These are phyloP conservation scores for Globisporangium iwayamae DNA, from an alignment of 352 stramenopile genomes.

Conservation along the genomic window DNA sequence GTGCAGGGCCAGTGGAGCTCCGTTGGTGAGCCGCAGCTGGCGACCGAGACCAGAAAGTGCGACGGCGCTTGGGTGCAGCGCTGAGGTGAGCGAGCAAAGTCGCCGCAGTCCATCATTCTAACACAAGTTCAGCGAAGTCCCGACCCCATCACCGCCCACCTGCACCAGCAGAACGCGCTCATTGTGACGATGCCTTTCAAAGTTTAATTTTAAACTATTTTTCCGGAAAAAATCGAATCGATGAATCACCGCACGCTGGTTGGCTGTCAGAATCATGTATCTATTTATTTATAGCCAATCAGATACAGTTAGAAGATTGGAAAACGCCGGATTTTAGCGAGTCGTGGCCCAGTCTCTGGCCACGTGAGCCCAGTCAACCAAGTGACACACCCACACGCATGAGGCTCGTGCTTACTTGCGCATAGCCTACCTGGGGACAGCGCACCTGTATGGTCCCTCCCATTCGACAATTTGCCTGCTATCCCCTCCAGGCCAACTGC, in stretches of 20 bases:
- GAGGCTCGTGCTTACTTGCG: not conserved
- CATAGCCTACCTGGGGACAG: not conserved
- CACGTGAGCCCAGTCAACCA: not conserved
- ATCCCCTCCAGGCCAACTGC: not conserved
- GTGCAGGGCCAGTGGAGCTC: not conserved
- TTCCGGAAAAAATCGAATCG: no score
- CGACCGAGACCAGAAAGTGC: not conserved
- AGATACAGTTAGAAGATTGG: not conserved
- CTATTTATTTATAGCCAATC: not conserved
- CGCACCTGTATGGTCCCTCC: not conserved
- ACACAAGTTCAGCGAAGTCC: not conserved
- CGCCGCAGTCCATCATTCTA: not conserved
- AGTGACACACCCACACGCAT: not conserved
- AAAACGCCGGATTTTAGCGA: not conserved
- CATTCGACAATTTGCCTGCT: constrained; percentile 3
- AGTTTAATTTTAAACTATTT: no score
- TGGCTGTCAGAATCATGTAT: not conserved
- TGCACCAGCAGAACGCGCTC: no score
- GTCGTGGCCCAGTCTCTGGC: not conserved
- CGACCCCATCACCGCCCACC: no score
- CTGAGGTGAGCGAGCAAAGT: not conserved
- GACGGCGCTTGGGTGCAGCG: not conserved
- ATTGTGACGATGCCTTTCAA: no score
- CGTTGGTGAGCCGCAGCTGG: not conserved
- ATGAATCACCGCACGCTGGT: not conserved